Percentiles rank a stretch among this genome's conserved stretches.
phyloP scores from a whole-genome alignment of 352 stramenopile genomes.

The Pythium biforme region DNA sequence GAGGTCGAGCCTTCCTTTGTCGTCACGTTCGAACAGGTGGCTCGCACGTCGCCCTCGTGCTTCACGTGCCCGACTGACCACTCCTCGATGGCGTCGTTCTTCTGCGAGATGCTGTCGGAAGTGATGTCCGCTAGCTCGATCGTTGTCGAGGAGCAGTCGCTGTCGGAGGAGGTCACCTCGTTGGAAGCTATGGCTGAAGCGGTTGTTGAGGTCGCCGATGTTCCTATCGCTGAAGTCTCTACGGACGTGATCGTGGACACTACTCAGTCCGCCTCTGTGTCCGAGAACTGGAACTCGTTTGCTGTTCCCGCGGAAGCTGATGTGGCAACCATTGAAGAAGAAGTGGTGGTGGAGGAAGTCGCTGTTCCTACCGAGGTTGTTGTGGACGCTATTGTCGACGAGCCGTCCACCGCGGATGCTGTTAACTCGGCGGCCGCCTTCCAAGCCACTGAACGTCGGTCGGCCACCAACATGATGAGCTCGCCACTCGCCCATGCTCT shows the following conservation, averaged over 20 bases:
- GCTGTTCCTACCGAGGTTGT: background rate
- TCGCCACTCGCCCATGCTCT: slow-evolving; percentile 11
- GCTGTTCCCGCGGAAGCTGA: background rate
- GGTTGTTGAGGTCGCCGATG: background rate
- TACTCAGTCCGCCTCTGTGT: background rate
- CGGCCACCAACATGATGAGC: slow-evolving; percentile 1
- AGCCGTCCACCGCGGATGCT: background rate
- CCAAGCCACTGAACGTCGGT: background rate
- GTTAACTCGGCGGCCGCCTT: background rate
- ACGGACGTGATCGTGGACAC: background rate
- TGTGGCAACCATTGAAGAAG: background rate
- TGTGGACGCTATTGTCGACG: background rate
- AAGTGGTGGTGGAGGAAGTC: background rate
- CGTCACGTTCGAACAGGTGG: slow-evolving; percentile 2
- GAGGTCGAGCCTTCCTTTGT: background rate
- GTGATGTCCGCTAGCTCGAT: background rate
- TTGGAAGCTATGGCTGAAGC: background rate
- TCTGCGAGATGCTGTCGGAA: slow-evolving; percentile 12
- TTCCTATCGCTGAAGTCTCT: background rate
- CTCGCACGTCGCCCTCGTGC: background rate
- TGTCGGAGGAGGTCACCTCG: background rate
- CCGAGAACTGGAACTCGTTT: background rate
- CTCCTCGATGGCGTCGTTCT: slow-evolving; percentile 10
- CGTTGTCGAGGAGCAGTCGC: background rate
- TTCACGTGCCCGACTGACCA: slow-evolving; percentile 6